Base-by-base conservation (phyloP, 2,329 filamentous ascomycete species). In the Lomentospora prolificans region DNA sequence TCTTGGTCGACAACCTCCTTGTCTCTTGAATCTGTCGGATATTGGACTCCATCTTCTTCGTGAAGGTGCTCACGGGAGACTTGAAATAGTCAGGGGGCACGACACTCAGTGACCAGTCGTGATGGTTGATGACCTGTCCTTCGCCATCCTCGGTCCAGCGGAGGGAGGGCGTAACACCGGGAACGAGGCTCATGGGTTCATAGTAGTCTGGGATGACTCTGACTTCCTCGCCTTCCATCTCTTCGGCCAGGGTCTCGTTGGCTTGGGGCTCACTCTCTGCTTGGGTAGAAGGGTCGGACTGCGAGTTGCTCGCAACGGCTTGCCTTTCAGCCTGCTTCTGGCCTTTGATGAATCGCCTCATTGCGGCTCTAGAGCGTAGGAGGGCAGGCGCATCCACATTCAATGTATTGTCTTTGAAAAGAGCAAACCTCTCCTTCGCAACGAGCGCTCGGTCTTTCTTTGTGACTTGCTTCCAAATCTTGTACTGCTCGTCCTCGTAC, bases 381-480 rank as follows among this genome's bases (percentile, higher is more conserved):
- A 97, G 75, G 12, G 94, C 94, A 17, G 90, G 90, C 59, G 95
- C 90, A 28, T 99, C 94, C 0, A 80, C 70, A 65, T 96, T 95
- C 52, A 99, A 76, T 64, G 85, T 89, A 63, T 90, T 86, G 53
- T 86, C 87, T 59, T 86, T 87, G 72, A 99, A 96, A 12, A 99
- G 80, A 39, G 87, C 82, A 68, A 90, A 85, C 30, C 94, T 82
- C 66, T 96, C 89, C 60, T 91, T 90, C 58, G 94, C 87, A 55
- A 92, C 83, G 24, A 87, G 75, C 3, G 94, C 94, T 59, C 94
- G 85, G 64, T 96, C 91, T 67, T 94, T 96, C 72, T 97, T 97
- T 2, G 94, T 99, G 41, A 96, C 90, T 70, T 97, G 92, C 73
- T 97, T 99, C 94, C 95, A 99, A 33, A 94, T 88, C 68, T 95